These are phyloP conservation scores for Fusarium goolgardi DNA, from an alignment of 2,329 filamentous ascomycete genomes.

Conservation along the genomic window DNA sequence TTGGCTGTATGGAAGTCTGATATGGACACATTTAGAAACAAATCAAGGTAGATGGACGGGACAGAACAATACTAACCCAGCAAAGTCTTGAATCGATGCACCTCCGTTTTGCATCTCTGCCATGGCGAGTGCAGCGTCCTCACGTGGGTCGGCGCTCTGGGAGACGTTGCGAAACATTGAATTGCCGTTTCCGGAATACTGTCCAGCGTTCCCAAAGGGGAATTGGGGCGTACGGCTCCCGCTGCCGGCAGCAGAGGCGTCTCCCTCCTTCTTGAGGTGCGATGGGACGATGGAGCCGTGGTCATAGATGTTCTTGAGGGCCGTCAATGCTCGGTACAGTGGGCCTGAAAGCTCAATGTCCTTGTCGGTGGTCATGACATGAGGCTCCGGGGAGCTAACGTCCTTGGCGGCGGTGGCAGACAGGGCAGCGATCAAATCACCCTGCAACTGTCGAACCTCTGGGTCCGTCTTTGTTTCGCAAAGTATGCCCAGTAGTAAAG, in stretches of 20 bases:
- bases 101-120: conserved; percentile 71
- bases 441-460: conserved; percentile 72
- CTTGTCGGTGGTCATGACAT: conserved; percentile 66
- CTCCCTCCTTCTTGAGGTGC: conserved; percentile 62
- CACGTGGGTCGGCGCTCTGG: conserved; percentile 62
- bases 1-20: conserved; percentile 53
- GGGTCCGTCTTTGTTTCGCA: conserved; percentile 72
- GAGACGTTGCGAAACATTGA: conserved; percentile 46
- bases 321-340: conserved; percentile 69
- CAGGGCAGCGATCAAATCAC: conserved; percentile 71
- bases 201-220: conserved; percentile 43
- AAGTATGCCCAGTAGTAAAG: conserved; percentile 71
- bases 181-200: conserved; percentile 41
- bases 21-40: conserved; percentile 36
- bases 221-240: conserved; percentile 58
- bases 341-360: conserved; percentile 73
- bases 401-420: conserved; percentile 74
- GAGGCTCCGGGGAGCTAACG: conserved; percentile 62
- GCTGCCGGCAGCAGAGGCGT: conserved; percentile 59
- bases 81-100: conserved; percentile 59
- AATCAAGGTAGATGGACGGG: background rate
- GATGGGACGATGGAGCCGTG: conserved; percentile 68
- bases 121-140: conserved; percentile 73
- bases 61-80: conserved; percentile 49
- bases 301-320: conserved; percentile 74